Evolutionary conservation across 1,284 basidiomycete genomes (phyloP), one percentile per base, ranked within the genome.

Genomic region (Ustilago crameri): DNA sequence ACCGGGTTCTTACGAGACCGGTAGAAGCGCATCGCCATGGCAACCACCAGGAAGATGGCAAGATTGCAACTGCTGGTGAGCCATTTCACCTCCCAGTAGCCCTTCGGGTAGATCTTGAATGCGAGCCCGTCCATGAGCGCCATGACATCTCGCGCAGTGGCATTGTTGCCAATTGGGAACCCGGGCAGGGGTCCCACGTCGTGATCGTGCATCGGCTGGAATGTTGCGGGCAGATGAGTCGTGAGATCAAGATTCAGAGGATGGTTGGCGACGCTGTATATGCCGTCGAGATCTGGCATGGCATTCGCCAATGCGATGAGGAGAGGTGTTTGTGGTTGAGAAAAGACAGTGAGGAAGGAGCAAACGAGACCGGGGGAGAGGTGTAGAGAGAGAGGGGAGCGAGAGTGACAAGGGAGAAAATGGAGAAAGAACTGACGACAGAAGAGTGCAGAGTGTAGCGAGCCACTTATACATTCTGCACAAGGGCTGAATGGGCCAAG

Each of bases 61-160:
- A 70, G 3, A 18, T 70, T 70, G 37, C 45, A 8, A 2, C 35
- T 27, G 38, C 47, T 64, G 20, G 61, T 51, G 9, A 38, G 15
- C 61, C 57, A 60, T 14, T 41, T 30, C 10, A 60, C 17, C 35
- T 37, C 35, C 68, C 68, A 71, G 32, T 52, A 66, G 17, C 51
- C 55, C 2, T 18, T 43, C 1, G 68, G 55, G 17, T 52, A 52
- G 10, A 43, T 51, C 4, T 52, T 53, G 37, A 66, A 44, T 4
- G 68, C 58, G 8, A 66, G 49, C 14, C 38, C 30, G 37, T 62
- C 52, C 20, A 66, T 30, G 30, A 66, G 12, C 32, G 42, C 51
- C 51, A 59, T 24, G 24, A 66, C 34, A 20, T 71, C 58, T 18
- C 26, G 34, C 9, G 17, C 45, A 1, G 62, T 66, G 5, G 54